Conservation (phyloP, 306 rosid genomes). For the Vigna hirtella region DNA sequence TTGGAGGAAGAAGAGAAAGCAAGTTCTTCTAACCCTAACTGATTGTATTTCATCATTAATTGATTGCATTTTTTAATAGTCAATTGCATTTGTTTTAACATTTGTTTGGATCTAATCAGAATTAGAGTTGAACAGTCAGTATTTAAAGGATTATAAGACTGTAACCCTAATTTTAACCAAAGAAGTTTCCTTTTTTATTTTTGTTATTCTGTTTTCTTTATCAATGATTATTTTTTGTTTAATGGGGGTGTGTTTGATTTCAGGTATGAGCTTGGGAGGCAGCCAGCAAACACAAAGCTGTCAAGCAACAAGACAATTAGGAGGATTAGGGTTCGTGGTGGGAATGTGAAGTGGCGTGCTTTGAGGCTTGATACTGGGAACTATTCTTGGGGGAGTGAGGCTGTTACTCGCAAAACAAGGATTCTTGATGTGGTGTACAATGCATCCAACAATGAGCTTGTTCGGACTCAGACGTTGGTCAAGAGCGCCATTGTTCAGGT, state of each 20-base stretch:
- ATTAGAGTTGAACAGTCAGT: background rate
- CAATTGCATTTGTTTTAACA: background rate
- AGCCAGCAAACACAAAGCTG: constrained; percentile 68
- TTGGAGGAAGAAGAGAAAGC: constrained; percentile 79
- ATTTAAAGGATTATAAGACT: background rate
- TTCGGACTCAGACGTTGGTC: constrained; percentile 73
- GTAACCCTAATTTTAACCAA: background rate
- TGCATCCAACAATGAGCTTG: constrained; percentile 75
- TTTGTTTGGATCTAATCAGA: background rate
- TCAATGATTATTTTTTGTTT: background rate
- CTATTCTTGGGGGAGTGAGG: constrained; percentile 73
- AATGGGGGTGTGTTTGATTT: constrained; percentile 25
- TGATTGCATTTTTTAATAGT: background rate
- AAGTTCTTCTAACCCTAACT: background rate
- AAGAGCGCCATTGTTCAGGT: constrained; percentile 71
- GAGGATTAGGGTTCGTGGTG: constrained; percentile 69
- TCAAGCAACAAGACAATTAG: constrained; percentile 73
- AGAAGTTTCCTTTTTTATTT: background rate
- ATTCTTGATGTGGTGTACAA: constrained; percentile 72
- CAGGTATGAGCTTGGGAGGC: constrained; percentile 76
- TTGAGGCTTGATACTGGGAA: constrained; percentile 76
- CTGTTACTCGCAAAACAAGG: constrained; percentile 66
- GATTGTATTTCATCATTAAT: background rate
- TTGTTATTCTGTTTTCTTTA: background rate
- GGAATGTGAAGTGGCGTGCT: constrained; percentile 76